A percentile compares a stretch with the other conserved stretches of the same genome.
These are phyloP conservation scores for Sporothrix protearum DNA, from an alignment of 2,329 filamentous ascomycete genomes.

Conservation along the genomic window DNA sequence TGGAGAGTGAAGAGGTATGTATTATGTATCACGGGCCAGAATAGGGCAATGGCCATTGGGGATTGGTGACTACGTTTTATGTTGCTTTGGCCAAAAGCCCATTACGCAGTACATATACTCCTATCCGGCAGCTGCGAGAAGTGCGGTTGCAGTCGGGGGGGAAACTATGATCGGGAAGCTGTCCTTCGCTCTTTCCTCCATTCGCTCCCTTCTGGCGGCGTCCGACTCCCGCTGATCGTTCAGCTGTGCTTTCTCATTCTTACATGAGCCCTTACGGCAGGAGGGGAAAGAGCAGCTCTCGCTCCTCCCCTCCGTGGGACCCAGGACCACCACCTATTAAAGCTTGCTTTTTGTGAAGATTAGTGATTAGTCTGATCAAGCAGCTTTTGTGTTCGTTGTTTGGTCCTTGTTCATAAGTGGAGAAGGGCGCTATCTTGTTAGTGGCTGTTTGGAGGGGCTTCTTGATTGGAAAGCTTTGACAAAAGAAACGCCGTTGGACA, in stretches of 20 bases:
- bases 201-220: neutral
- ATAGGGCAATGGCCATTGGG: neutral
- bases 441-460: neutral
- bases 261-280: constrained; percentile 17
- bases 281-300: neutral
- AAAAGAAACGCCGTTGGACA: neutral
- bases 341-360: too few species aligned
- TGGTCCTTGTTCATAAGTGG: neutral
- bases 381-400: neutral
- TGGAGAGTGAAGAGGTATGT: neutral
- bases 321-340: too few species aligned
- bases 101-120: too few species aligned
- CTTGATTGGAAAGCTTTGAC: constrained; percentile 6
- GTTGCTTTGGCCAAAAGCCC: neutral
- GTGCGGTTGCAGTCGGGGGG: neutral
- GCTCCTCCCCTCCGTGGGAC: neutral
- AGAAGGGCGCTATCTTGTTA: neutral
- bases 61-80: neutral
- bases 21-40: constrained; percentile 1
- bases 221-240: neutral
- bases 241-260: constrained; percentile 3
- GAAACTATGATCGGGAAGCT: neutral
- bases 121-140: neutral
- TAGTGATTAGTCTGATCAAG: too few species aligned
- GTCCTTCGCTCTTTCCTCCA: neutral